Evolutionary conservation across 495 filamentous ascomycete species (phyloP), one percentile per base, ranked within the genome.

Genomic region (Neurospora discreta): DNA sequence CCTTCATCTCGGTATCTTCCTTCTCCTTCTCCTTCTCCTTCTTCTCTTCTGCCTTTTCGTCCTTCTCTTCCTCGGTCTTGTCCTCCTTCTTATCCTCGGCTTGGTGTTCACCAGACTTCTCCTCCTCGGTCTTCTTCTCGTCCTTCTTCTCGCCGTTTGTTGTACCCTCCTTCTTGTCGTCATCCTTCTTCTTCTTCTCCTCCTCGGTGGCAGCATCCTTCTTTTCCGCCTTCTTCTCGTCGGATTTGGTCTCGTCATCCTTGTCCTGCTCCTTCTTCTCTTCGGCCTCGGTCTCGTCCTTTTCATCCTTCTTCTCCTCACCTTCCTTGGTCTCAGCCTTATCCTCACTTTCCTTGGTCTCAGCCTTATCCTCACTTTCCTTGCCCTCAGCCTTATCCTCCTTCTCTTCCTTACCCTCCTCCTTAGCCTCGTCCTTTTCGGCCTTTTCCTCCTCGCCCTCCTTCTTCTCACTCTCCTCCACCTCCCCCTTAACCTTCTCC

Each of bases 261-360:
- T 73, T 39, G 39, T 79, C 75, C 70, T 75, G 39, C 69, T 73
- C 67, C 70, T 69, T 5, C 68, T 81, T 70, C 39, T 72, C 74
- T 69, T 75, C 81, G 33, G 86, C 84, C n/a, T 89, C 70, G 76
- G 80, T 83, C 81, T 85, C 83, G 1, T 46, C 44, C n/a, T 46
- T 23, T 5, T 89, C 87, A 9, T 84, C 33, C 33, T 36, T 36
- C 33, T 36, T 36, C 6, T 36, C 33, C 4, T n/a, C n/a, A n/a
- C n/a, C n/a, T n/a, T 36, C 85, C 0, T 85, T 82, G 40, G n/a
- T n/a, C 42, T n/a, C 41, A 89, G 82, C 5, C 89, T 91, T 23
- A 36, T 69, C 68, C 41, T 71, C 40, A 41, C 40, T 41, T 41
- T 41, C 23, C 18, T 60, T 60, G 1, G 11, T 23, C 20, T 26